A percentile compares a stretch with the other conserved stretches of the same genome.
Conservation (phyloP, 2,329 filamentous ascomycete genomes). For the Magnaporthiopsis rhizophila region DNA sequence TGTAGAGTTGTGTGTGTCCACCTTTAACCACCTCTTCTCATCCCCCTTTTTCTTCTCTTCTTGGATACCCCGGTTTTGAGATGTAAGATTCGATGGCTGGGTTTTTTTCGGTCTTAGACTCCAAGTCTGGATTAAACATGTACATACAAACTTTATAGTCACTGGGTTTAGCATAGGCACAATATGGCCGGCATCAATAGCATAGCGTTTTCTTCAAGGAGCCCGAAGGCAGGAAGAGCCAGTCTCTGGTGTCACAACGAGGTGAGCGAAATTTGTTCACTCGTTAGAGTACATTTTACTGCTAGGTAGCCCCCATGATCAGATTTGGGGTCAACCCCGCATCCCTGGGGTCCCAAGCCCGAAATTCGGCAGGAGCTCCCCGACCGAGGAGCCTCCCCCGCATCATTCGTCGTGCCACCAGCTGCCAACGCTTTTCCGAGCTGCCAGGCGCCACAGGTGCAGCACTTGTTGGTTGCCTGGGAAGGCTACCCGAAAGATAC, state of each 20-base stretch:
- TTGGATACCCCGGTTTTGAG: constrained; percentile 3
- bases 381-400: neutral
- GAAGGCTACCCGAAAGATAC: neutral
- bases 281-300: neutral
- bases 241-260: too few species aligned
- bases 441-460: neutral
- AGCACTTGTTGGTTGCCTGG: neutral
- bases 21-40: too few species aligned
- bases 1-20: constrained; percentile 15
- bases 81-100: neutral
- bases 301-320: neutral
- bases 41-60: neutral
- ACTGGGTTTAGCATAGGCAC: neutral
- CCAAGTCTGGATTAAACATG: neutral
- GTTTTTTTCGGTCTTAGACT: neutral
- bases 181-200: neutral
- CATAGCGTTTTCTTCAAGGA: neutral
- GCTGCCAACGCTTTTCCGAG: neutral
- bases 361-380: constrained; percentile 4
- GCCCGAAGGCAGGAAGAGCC: too few species aligned
- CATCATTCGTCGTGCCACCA: neutral
- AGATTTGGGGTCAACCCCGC: neutral
- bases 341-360: neutral
- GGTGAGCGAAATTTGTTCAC: neutral
- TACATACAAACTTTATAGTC: neutral